Evolutionary conservation across 495 filamentous ascomycete genomes (phyloP), one percentile per base, ranked within the genome.

Genomic region (Aspergillus bridgeri): DNA sequence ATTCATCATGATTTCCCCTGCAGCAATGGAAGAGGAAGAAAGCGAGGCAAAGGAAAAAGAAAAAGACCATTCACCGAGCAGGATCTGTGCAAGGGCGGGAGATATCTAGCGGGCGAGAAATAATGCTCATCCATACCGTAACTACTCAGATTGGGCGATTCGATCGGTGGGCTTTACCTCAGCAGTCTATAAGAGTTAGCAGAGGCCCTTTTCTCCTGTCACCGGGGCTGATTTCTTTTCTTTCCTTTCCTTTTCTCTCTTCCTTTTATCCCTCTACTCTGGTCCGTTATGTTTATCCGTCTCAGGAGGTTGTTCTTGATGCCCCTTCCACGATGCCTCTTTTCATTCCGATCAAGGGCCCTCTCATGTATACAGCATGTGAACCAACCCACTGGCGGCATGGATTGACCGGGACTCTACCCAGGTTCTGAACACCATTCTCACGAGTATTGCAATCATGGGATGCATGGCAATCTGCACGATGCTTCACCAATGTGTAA

Each of bases 131-230:
- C 61, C 62, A 64, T 61, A 61, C 62, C 58, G 44, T 54, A 53
- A 49, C 51, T 49, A 56, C 58, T 58, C 51, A 64, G 58, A 64
- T 61, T 58, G 55, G 58, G 62, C 62, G 58, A 52, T 59, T 59
- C 51, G 58, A 58, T 60, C 50, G 62, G 58, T 60, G 57, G 58
- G 53, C 52, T 61, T 63, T 52, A 49, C 43, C 50, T 47, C 49
- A 49, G 45, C 52, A 59, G 49, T 54, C 59, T 74, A 74, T 70
- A 73, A 73, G 67, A 61, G 69, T n/a, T 64, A 62, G 48, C 67
- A 65, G 56, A 58, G 60, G 60, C 64, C 65, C 52, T 60, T 46
- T n/a, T 59, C 50, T 19, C 44, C 46, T 62, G 56, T 58, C 60
- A 58, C 53, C 58, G 57, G 43, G 56, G 55, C 58, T 46, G 44